phyloP scores from a whole-genome alignment of 129 eudicot species.

The Kitagawia praeruptora region DNA sequence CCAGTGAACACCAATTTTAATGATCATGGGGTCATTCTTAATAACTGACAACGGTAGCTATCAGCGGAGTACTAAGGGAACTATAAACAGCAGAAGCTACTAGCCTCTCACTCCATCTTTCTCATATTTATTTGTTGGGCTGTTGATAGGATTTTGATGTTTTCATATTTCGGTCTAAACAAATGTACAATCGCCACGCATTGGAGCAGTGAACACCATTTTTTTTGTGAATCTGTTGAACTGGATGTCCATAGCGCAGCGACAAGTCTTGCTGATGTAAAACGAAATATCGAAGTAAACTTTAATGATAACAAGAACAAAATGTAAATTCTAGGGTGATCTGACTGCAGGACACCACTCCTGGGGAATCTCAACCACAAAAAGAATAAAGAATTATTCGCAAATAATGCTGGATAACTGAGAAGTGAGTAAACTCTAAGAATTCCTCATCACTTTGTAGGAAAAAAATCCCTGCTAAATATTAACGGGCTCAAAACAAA shows the following conservation, averaged over 20 bases:
- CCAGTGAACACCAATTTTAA: not conserved
- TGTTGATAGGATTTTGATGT: not conserved
- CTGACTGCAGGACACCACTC: not conserved
- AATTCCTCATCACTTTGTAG: no score
- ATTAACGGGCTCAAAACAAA: no score
- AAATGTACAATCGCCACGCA: not conserved
- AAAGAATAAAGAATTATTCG: not conserved
- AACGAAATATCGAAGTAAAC: no score
- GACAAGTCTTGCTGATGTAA: no score
- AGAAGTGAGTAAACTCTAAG: no score
- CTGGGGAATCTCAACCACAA: not conserved
- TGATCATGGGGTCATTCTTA: not conserved
- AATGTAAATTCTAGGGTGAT: no score
- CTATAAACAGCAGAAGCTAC: not conserved
- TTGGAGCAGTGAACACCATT: not conserved
- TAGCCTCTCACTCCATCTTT: not conserved
- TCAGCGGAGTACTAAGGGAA: not conserved
- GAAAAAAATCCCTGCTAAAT: no score
- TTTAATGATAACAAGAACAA: no score
- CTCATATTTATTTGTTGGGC: not conserved
- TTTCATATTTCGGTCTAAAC: not conserved
- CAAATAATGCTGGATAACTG: no score
- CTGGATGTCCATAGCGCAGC: not conserved
- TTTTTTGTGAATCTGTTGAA: not conserved
- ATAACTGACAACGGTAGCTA: not conserved